These are phyloP conservation scores for Toxicodendron radicans DNA, from an alignment of 345 rosid genomes.

Conservation along the genomic window DNA sequence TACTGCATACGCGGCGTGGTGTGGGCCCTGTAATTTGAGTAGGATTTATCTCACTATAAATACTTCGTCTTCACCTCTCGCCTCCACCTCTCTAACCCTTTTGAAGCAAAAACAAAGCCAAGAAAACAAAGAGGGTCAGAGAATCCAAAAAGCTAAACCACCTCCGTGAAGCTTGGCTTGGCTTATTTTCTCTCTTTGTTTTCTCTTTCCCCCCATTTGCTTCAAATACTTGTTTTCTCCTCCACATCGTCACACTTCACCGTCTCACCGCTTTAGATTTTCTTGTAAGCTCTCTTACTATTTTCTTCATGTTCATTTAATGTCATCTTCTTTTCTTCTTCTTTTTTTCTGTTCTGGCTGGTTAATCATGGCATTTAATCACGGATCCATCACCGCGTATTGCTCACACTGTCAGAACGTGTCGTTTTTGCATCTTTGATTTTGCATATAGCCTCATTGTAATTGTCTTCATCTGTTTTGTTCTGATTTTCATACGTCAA, in stretches of 20 bases:
- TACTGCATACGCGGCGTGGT: neutral
- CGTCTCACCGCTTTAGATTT: neutral
- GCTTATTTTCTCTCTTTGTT: neutral
- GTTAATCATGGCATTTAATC: no score
- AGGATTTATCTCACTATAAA: slow-evolving; percentile 14
- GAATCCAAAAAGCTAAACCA: neutral
- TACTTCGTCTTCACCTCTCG: slow-evolving; percentile 17
- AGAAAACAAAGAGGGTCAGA: neutral
- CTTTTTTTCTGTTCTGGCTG: neutral
- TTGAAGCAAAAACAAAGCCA: neutral
- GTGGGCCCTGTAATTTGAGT: neutral
- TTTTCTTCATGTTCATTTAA: neutral
- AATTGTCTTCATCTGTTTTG: no score
- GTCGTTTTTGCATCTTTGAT: neutral
- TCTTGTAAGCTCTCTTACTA: slow-evolving; percentile 4
- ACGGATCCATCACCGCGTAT: no score
- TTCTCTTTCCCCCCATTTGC: neutral
- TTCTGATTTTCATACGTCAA: neutral
- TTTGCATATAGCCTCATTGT: no score
- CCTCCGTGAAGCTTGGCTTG: neutral
- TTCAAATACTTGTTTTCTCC: slow-evolving; percentile 6
- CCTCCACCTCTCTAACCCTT: slow-evolving; percentile 4
- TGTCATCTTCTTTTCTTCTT: neutral
- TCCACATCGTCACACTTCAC: neutral
- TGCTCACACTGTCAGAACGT: neutral